Base-by-base conservation (phyloP, 441 rosid genomes). In the Erodium chrysanthum region DNA sequence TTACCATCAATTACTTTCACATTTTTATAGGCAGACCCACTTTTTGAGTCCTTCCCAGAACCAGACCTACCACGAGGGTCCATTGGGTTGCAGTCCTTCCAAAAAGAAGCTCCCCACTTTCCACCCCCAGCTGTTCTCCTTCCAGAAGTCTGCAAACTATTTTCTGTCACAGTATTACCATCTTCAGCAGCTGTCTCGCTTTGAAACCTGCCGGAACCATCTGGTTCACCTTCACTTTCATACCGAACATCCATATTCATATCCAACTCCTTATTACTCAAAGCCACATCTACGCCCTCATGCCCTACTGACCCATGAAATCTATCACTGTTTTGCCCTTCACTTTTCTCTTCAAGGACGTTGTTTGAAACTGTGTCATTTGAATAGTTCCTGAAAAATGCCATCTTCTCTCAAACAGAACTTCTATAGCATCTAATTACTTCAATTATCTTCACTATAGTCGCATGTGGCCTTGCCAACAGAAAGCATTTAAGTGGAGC, bases 41-140 rank as follows among this genome's bases (percentile, higher is more conserved):
- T 67, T 67, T 83, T 86, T 27, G 88, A 91, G 74, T 89, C 92
- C 68, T 82, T 85, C 20, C 91, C 93, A 64, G 91, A 83, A 72
- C 81, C 92, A 74, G 89, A 87, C 14, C 84, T 86, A n/a, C 79
- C 88, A 62, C 74, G 79, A 70, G 76, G 75, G 44, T 80, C 85
- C 85, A 86, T 78, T 10, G 99, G 99, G 79, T 84, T 96, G 81
- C 99, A 91, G 73, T 91, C 99, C 79, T 84, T 95, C 99, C 97
- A 95, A 79, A 91, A 95, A 29, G 84, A 81, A 8, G 97, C 86
- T 76, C 99, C 99, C 99, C 99, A 95, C 73, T 81, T 87, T 58
- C 96, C 95, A 64, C 87, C 68, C 17, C 77, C 80, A 70, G 83
- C 82, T 23, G 76, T 77, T 81, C 89, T 91, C 78, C 89, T 88